Evolutionary conservation across 2,329 filamentous ascomycete species (phyloP).

Genomic region (Scopulariopsis brevicaulis): DNA sequence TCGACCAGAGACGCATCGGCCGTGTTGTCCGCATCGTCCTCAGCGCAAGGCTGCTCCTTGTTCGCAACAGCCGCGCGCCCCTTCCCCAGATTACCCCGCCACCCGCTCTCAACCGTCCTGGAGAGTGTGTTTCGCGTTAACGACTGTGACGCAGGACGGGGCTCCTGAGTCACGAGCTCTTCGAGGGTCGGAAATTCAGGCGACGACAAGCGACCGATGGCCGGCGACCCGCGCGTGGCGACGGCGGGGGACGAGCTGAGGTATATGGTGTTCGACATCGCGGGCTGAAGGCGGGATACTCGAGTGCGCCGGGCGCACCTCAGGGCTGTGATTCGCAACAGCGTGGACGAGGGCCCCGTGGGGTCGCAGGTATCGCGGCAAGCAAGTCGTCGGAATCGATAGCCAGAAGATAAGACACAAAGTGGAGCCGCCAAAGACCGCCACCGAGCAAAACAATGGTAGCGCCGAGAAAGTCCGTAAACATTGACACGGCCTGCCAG

Average conservation of each 20-base stretch:
- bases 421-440: not conserved
- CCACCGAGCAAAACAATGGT: not conserved
- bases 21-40: not conserved
- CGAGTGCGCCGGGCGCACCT: conserved; percentile 5
- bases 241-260: conserved; percentile 2
- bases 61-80: not conserved
- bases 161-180: not conserved
- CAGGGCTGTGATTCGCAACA: conserved; percentile 1
- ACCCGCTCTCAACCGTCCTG: not conserved
- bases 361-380: not conserved
- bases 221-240: not conserved
- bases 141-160: not conserved
- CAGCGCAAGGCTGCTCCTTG: not conserved
- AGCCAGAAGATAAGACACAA: not conserved
- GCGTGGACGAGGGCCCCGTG: not conserved
- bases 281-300: not conserved
- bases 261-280: not conserved
- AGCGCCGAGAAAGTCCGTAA: not conserved
- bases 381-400: not conserved
- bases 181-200: conserved; percentile 4
- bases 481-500: not conserved
- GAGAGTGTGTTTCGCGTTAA: not conserved
- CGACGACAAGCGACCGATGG: conserved; percentile 1
- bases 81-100: not conserved
- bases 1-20: conserved; percentile 5